These are phyloP conservation scores for Malus hybrid DNA, from an alignment of 331 rosid species.

Conservation along the genomic window DNA sequence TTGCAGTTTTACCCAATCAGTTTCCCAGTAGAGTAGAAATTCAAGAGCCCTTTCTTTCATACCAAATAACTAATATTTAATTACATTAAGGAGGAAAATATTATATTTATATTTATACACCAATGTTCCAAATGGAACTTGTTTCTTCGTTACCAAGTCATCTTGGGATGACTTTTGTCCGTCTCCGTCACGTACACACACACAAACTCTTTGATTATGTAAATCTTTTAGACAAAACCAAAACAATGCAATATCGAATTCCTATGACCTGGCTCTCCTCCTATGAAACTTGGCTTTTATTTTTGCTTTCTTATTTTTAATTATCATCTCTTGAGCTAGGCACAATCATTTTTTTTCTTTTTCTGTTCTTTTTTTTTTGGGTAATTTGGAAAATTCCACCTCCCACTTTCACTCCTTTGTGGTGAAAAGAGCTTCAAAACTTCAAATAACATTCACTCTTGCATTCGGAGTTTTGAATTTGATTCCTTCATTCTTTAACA, in stretches of 20 bases:
- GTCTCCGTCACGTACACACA: conserved; percentile 8
- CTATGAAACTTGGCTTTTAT: not conserved
- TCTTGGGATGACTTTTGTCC: conserved; percentile 5
- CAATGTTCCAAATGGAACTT: not conserved
- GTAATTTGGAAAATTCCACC: too few relatives aligned
- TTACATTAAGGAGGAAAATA: not conserved
- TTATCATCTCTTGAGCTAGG: too few relatives aligned
- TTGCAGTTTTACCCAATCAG: not conserved
- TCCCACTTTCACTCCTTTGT: too few relatives aligned
- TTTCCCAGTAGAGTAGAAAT: not conserved
- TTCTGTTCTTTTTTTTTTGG: too few relatives aligned
- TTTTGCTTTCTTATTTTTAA: not conserved
- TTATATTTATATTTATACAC: too few relatives aligned
- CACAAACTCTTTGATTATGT: not conserved
- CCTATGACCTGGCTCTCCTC: not conserved
- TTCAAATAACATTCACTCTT: too few relatives aligned
- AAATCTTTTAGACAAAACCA: not conserved
- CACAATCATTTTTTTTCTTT: too few relatives aligned
- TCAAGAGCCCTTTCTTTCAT: not conserved
- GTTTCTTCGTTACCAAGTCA: not conserved
- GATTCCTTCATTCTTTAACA: too few relatives aligned
- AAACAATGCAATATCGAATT: not conserved
- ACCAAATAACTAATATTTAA: not conserved
- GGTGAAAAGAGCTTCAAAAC: too few relatives aligned
- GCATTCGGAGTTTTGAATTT: too few relatives aligned